Conservation (phyloP, 2,329 filamentous ascomycete species). For the Penicillium vulpinum region DNA sequence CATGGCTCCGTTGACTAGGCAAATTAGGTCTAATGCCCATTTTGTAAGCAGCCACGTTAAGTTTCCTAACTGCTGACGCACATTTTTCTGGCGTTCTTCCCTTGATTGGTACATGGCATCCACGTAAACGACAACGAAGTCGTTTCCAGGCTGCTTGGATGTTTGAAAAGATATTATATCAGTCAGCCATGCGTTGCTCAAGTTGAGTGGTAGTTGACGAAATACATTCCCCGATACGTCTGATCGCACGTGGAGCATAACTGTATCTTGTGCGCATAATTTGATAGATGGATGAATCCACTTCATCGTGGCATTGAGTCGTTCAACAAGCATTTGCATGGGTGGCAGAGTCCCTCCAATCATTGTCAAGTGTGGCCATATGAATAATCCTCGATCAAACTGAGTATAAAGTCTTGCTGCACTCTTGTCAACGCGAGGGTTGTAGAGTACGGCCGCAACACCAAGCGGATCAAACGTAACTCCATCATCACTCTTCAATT, state of each 20-base stretch:
- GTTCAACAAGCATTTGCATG: slow-evolving; percentile 35
- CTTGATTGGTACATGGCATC: slow-evolving; percentile 13
- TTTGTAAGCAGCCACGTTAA: background rate
- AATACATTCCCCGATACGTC: slow-evolving; percentile 30
- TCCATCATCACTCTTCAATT: background rate
- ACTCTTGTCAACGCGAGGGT: slow-evolving; percentile 32
- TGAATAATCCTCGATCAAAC: slow-evolving; percentile 28
- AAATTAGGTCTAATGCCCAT: slow-evolving; percentile 15
- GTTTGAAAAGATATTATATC: slow-evolving; percentile 30
- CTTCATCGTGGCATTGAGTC: slow-evolving; percentile 26
- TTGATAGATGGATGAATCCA: slow-evolving; percentile 31
- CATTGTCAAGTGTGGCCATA: slow-evolving; percentile 37
- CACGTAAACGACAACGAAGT: slow-evolving; percentile 32
- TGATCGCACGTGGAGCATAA: slow-evolving; percentile 29
- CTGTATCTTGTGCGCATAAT: slow-evolving; percentile 31
- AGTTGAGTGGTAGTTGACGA: slow-evolving; percentile 31
- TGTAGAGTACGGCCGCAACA: slow-evolving; percentile 34
- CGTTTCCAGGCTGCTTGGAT: slow-evolving; percentile 25
- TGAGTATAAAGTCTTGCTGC: slow-evolving; percentile 34
- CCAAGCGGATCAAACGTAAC: slow-evolving; percentile 38
- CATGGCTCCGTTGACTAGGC: slow-evolving; percentile 27
- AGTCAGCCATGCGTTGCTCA: slow-evolving; percentile 32
- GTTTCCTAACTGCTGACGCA: background rate
- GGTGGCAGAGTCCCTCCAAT: slow-evolving; percentile 33
- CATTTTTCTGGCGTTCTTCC: slow-evolving; percentile 1